Evolutionary conservation across 495 filamentous ascomycete genomes (phyloP).

Genomic region (Hyaloscypha hepaticicola): DNA sequence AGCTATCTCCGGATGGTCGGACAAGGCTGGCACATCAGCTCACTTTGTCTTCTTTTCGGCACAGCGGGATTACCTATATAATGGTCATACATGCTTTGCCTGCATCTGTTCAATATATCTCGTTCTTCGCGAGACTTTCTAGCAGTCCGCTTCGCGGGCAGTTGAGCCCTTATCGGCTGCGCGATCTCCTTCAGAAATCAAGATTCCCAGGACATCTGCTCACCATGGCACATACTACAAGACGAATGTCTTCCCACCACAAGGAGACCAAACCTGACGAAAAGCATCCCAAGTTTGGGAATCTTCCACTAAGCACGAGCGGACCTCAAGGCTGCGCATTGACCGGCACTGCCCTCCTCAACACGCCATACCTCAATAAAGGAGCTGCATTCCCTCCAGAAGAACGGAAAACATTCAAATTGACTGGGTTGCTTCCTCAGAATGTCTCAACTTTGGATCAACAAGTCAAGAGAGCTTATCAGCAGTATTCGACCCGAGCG

Average conservation of each 20-base stretch:
- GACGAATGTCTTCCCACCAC: slow-evolving; percentile 22
- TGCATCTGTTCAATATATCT: not conserved
- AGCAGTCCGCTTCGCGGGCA: not conserved
- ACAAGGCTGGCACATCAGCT: not conserved
- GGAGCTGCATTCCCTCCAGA: slow-evolving; percentile 71
- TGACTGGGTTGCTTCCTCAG: slow-evolving; percentile 69
- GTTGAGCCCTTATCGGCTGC: not conserved
- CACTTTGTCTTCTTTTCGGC: not conserved
- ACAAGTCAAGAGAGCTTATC: slow-evolving; percentile 74
- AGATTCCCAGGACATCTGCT: slow-evolving; percentile 21
- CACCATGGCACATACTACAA: not conserved
- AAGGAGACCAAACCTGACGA: slow-evolving; percentile 28
- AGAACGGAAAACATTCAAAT: slow-evolving; percentile 67
- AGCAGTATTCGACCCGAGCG: slow-evolving; percentile 64
- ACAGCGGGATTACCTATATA: not conserved
- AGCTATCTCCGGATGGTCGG: not conserved
- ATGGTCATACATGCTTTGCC: not conserved
- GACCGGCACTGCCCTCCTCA: slow-evolving; percentile 60
- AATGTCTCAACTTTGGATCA: slow-evolving; percentile 77
- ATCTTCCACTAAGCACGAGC: slow-evolving; percentile 61
- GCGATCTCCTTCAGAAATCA: not conserved
- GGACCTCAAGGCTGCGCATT: slow-evolving; percentile 63
- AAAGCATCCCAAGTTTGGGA: slow-evolving; percentile 48
- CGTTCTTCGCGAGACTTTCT: not conserved
- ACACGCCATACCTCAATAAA: slow-evolving; percentile 77